phyloP scores from a whole-genome alignment of 2,329 filamentous ascomycete species.

The Colletotrichum sp. region DNA sequence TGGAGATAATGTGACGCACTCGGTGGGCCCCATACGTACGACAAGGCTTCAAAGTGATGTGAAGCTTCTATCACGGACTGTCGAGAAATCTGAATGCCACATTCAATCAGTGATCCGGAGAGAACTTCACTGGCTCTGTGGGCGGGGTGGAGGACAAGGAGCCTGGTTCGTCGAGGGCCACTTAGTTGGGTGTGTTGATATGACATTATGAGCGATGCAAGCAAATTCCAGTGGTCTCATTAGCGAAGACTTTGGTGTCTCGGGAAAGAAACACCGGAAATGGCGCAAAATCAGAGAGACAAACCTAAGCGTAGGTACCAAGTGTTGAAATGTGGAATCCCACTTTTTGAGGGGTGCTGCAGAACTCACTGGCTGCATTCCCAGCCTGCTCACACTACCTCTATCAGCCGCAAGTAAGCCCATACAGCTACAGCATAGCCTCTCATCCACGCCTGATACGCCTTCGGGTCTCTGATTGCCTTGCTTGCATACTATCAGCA shows the following conservation, averaged over 20 bases:
- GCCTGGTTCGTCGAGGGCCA: neutral
- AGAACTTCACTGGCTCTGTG: neutral
- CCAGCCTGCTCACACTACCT: neutral
- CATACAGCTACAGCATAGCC: neutral
- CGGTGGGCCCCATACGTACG: neutral
- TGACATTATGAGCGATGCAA: neutral
- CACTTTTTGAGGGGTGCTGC: neutral
- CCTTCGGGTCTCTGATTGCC: neutral
- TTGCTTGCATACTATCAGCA: neutral
- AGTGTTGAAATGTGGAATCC: neutral
- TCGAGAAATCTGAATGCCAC: neutral
- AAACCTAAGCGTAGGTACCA: too few species aligned
- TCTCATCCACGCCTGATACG: neutral
- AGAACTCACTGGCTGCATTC: neutral
- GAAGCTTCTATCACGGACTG: neutral
- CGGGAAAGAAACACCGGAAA: fast-evolving
- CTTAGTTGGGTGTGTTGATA: neutral
- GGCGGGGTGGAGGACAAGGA: neutral
- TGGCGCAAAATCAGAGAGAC: neutral
- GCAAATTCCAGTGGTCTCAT: neutral
- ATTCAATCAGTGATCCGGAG: neutral
- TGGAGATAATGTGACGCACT: neutral
- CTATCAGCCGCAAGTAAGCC: neutral
- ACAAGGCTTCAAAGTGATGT: neutral
- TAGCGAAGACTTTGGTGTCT: fast-evolving